Evolutionary conservation across 768 basidiomycete species (phyloP), one percentile per base, ranked within the genome.

Genomic region (Phaffia tasmanica): DNA sequence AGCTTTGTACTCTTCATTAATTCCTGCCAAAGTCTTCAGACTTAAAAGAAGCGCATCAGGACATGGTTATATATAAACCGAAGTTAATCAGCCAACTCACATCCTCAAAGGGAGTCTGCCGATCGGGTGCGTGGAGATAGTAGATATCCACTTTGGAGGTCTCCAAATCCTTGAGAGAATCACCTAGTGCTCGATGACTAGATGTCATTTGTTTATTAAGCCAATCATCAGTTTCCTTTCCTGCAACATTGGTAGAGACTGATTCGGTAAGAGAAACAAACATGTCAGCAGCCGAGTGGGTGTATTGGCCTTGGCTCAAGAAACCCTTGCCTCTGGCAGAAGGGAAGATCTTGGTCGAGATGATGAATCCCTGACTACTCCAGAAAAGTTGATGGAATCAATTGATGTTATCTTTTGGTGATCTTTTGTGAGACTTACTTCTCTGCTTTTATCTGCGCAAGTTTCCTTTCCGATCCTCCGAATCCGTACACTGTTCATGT

Each of bases 1-100:
- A 71, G 81, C 80, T 69, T 80, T 77, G 77, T 83, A 74, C 7
- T 82, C 74, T 30, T 81, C 78, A 72, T 83, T 74, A 32, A 81
- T 77, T 0, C 76, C 79, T 63, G 77, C 77, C 14, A 83, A 71
- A 0, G 82, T 82, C 49, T 79, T 80, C 63, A 79, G 78, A 72
- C 79, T 80, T 1, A 80, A 79, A 0, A 77, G 79, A n/a, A 74
- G 77, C 49, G 79, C 76, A 65, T 81, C 74, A n/a, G n/a, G 23
- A 65, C 74, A 72, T 71, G 59, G 19, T 6, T 23, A 19, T 16
- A 16, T 0, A n/a, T 19, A 7, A 54, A 5, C 1, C 19, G 55
- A 54, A 21, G 29, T 19, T 3, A 54, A 54, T 9, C 23, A 16
- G 4, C 15, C 23, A 15, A 54, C 23, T 54, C 15, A 23, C 32